Base-by-base conservation (phyloP, 1,284 basidiomycete species). In the Vanrija humicola region DNA sequence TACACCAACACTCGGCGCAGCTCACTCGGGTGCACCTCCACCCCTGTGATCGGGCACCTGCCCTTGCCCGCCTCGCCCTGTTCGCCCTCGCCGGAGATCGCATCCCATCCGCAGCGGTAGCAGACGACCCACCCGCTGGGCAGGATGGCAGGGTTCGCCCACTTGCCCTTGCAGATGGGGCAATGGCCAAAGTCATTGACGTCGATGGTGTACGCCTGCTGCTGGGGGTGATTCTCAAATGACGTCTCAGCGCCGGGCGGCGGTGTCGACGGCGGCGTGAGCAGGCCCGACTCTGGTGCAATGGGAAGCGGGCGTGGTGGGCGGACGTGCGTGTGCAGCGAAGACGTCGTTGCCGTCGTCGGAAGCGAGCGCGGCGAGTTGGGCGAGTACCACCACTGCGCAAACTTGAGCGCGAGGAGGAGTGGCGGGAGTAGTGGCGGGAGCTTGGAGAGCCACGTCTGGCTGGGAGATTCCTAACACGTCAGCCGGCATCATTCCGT, bases 301-400 rank as follows among this genome's bases (percentile, higher is more conserved):
- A 75, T 72, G 7, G 67, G 64, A 9, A 92, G 82, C 62, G 90
- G 82, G 56, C 80, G 80, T 39, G 89, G 88, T 16, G 88, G 87
- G 55, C 88, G 86, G 38, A 92, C 82, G 0, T 83, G 80, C 18
- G 86, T 87, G 19, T 72, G 75, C 83, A 84, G 58, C 80, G 80
- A 45, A 83, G 84, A 23, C 80, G 53, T 87, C 69, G 44, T 84
- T 81, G 54, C 84, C 81, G 61, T 87, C 83, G 47, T 58, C 3
- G 89, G 74, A 18, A 86, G 82, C 39, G 86, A 82, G 48, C 89
- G 87, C n/a, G 94, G 93, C 3, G 94, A 97, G 28, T 85, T 84
- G 9, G 94, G 90, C 16, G 92, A 95, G 75, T 98, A 98, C 94
- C 96, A 98, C 94, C 96, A 99, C 77, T 98, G 93, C 29, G 97